These are phyloP conservation scores for Alopecurus myosuroides DNA, from an alignment of 176 grass and related monocot genomes.

Conservation along the genomic window DNA sequence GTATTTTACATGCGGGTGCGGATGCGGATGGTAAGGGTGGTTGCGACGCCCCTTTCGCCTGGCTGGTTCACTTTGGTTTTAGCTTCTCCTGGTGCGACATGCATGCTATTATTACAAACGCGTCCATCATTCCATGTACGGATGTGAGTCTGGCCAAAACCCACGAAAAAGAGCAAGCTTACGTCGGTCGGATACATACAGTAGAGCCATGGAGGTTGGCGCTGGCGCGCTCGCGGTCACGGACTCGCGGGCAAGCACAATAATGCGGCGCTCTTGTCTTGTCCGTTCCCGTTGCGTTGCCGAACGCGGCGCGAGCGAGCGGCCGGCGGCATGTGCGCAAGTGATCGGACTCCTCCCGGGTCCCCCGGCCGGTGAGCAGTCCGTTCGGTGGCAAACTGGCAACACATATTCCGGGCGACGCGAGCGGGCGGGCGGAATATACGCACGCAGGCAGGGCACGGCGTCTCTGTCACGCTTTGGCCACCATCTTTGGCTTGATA, in stretches of 20 bases:
- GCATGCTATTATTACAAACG: not conserved
- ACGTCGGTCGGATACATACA: not conserved
- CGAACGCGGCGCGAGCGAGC: not conserved
- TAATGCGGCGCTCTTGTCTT: not conserved
- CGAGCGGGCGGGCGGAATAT: not conserved
- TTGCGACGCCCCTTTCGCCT: slow-evolving; percentile 28
- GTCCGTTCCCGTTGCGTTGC: not conserved
- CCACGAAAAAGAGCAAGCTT: not conserved
- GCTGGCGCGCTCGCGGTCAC: not conserved
- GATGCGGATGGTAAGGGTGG: slow-evolving; percentile 19
- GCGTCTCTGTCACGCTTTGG: not conserved
- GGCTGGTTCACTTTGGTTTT: not conserved
- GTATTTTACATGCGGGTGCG: not conserved
- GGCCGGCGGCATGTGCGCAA: not conserved
- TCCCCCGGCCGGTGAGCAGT: not conserved
- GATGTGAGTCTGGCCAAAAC: slow-evolving; percentile 15
- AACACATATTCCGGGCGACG: not conserved
- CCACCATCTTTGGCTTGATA: not conserved
- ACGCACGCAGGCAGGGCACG: not conserved
- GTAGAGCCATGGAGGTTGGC: not conserved
- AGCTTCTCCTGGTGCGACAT: not conserved
- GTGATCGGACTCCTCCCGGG: not conserved
- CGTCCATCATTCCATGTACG: not conserved
- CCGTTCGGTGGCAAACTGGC: not conserved
- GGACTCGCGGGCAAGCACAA: not conserved